Base-by-base conservation (phyloP, 2,329 filamentous ascomycete species). In the Drechslera avenae region DNA sequence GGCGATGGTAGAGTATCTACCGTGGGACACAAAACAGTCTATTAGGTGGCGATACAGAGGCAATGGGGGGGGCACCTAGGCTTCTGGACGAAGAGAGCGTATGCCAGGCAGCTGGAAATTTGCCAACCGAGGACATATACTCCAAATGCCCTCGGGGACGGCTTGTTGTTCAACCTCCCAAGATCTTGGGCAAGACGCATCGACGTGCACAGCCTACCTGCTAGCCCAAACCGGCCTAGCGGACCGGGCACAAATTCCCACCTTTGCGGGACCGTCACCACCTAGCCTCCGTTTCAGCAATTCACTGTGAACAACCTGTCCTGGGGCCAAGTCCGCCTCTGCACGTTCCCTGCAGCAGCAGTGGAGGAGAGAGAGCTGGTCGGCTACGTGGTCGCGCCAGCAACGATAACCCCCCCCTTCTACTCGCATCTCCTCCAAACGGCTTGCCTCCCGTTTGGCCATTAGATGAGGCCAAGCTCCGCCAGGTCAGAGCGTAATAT, bases 401-500 rank as follows among this genome's bases (percentile, higher is more conserved):
- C 33, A 39, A 30, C 34, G 16, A 34, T 16, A 28, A 13, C 9
- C 14, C 16, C 39, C 23, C 18, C 19, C 14, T n/a, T 37, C 41
- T 39, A 39, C 46, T 35, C 47, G 19, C 42, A 43, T 51, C 17
- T 21, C 31, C 26, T 18, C 53, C 39, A 43, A 55, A 47, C 21
- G 41, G 39, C 36, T 14, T 42, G 39, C 35, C 52, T 49, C 55
- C 48, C 36, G 28, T 52, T 43, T 45, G 54, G 54, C 34, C 49
- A 23, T 53, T 50, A 58, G 49, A 54, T 57, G 54, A 52, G 46
- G 51, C 60, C 60, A 62, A 61, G 60, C 10, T 17, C 32, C 40
- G 50, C 45, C 45, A 47, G 41, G 56, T 54, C 60, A 54, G 52
- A 52, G 60, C 60, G 58, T 52, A 52, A 57, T 46, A 50, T 47